Base-by-base conservation (phyloP, 306 rosid species). In the Prunus armeniaca region DNA sequence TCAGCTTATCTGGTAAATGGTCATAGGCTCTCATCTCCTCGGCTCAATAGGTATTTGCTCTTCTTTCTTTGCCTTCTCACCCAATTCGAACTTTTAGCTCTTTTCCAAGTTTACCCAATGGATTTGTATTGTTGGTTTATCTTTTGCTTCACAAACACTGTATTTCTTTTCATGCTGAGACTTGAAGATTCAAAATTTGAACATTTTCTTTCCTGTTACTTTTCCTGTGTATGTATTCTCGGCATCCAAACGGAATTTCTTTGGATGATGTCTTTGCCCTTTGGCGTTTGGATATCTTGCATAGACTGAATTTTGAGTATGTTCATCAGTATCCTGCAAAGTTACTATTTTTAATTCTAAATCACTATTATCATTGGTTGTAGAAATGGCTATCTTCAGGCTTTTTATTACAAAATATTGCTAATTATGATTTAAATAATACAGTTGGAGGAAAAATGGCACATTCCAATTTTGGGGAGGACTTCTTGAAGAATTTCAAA, bases 371-470 rank as follows among this genome's bases (percentile, higher is more conserved):
- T 38, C 6, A 62, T 15, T 62, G 67, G 20, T 28, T 28, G 41
- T 17, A 62, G 67, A 32, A 65, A 65, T 5, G 18, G 57, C 10
- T 45, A 10, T 41, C 9, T 57, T 38, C 49, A 14, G 9, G 28
- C 18, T 43, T 60, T 60, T 60, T 60, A 12, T 12, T 25, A 43
- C 5, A 9, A 17, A 3, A 28, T 7, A 0, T 52, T 43, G 11
- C 69, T 27, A 13, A 73, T 45, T 25, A 18, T 15, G 60, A 46
- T 25, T 10, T n/a, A 2, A 9, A 28, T 17, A 5, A 25, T 69
- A 82, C 85, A 84, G 84, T 47, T 62, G 72, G 80, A 81, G 76
- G 77, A 76, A 65, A 75, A 61, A 91, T 85, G 92, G 78, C 85
- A n/a, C 79, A 78, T 69, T 76, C 83, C 25, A 41, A 69, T 9